These are phyloP conservation scores for Penicillium sclerotiorum DNA, from an alignment of 2,329 filamentous ascomycete species.

Conservation along the genomic window DNA sequence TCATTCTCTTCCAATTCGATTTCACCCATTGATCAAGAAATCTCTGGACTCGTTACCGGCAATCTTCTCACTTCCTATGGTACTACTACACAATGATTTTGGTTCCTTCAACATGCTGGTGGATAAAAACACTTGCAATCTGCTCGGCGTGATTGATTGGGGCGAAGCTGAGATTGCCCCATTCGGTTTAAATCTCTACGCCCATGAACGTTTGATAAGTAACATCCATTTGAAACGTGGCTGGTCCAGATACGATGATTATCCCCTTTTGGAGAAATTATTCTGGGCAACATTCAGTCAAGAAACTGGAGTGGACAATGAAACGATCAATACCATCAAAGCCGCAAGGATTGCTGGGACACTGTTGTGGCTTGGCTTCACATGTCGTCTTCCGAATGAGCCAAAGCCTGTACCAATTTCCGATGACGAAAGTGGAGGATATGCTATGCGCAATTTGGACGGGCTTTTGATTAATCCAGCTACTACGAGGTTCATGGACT, in stretches of 20 bases:
- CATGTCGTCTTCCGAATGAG: conserved; percentile 42
- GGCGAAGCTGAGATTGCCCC: conserved; percentile 45
- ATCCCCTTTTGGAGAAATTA: conserved; percentile 26
- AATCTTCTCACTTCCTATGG: conserved; percentile 44
- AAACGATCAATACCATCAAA: conserved; percentile 30
- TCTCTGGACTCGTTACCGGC: conserved; percentile 34
- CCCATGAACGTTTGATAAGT: conserved; percentile 36
- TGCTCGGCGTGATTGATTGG: conserved; percentile 49
- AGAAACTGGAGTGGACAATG: conserved; percentile 34
- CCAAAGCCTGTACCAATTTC: conserved; percentile 38
- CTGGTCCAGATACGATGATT: conserved; percentile 39
- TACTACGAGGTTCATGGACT: conserved; percentile 30
- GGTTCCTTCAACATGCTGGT: conserved; percentile 46
- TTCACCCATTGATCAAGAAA: conserved; percentile 35
- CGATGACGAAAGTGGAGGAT: conserved; percentile 35
- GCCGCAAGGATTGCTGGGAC: conserved; percentile 38
- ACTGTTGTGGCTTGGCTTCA: conserved; percentile 42
- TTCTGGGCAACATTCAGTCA: conserved; percentile 40
- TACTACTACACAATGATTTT: conserved; percentile 46
- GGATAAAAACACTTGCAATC: conserved; percentile 38
- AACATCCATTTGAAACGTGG: conserved; percentile 41
- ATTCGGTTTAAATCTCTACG: conserved; percentile 46
- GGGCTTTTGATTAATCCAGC: conserved; percentile 39
- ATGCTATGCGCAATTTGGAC: conserved; percentile 44
- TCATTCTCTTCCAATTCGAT: conserved; percentile 37